A percentile compares a stretch with the other conserved stretches of the same genome.
phyloP scores from a whole-genome alignment of 2,329 filamentous ascomycete species.

The Apiospora rasikravindrae region DNA sequence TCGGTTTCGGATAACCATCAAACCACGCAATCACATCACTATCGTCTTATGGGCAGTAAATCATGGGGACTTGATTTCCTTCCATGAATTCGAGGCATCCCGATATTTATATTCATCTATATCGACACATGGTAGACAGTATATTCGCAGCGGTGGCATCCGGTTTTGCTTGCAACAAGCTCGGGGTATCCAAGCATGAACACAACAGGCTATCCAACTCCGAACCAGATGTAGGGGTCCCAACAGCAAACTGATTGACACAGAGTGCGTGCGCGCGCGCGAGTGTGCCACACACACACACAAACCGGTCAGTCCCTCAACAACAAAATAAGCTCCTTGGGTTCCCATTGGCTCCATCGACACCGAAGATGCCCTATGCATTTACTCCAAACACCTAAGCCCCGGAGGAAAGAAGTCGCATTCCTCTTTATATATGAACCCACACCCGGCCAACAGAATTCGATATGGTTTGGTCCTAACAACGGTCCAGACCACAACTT shows the following conservation, averaged over 20 bases:
- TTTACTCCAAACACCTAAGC: conserved; percentile 1
- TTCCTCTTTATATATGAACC: background rate
- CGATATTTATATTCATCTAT: background rate
- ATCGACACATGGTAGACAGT: background rate
- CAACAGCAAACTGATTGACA: background rate
- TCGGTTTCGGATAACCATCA: background rate
- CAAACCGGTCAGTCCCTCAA: background rate
- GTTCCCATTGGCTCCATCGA: background rate
- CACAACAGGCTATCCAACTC: background rate
- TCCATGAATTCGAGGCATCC: background rate
- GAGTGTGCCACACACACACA: background rate
- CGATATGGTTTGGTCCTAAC: background rate
- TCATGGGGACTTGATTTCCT: background rate
- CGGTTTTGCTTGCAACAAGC: background rate
- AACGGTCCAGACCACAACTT: background rate
- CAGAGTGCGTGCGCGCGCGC: too few species aligned
- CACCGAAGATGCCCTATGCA: background rate
- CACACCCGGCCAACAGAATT: background rate
- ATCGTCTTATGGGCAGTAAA: background rate
- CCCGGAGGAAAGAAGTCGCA: background rate
- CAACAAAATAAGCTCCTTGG: background rate
- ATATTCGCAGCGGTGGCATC: background rate
- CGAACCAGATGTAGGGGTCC: background rate
- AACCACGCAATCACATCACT: background rate
- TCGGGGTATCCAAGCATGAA: background rate